These are phyloP conservation scores for Phaffomyces thermotolerans DNA, from an alignment of 805 yeast genomes.

Conservation along the genomic window DNA sequence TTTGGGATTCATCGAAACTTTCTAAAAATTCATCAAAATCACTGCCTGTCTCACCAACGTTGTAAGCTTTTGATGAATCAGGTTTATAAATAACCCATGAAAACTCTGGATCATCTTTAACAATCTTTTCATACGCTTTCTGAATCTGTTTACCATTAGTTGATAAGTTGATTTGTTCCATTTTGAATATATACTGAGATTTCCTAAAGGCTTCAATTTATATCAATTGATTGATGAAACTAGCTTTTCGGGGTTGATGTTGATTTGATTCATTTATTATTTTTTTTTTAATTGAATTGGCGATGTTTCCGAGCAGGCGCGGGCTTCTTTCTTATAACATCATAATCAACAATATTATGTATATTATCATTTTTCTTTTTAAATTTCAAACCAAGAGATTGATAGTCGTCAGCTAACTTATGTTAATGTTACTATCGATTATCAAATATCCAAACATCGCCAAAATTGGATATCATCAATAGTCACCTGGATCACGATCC, in stretches of 20 bases:
- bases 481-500: too few species aligned
- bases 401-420: too few species aligned
- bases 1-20: slow-evolving; percentile 77
- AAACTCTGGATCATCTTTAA: slow-evolving; percentile 61
- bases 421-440: too few species aligned
- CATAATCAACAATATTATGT: too few species aligned
- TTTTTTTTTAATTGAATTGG: not conserved
- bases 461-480: too few species aligned
- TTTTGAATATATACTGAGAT: not conserved
- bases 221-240: not conserved
- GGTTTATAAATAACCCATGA: slow-evolving; percentile 82
- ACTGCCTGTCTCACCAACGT: slow-evolving; percentile 43
- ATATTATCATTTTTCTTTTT: not conserved
- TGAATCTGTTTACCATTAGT: slow-evolving; percentile 73
- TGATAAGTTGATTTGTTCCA: slow-evolving; percentile 47
- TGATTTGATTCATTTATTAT: not conserved
- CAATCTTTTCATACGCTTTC: slow-evolving; percentile 68
- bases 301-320: not conserved
- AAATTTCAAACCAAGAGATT: too few species aligned
- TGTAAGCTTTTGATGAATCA: slow-evolving; percentile 40
- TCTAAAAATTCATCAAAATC: slow-evolving; percentile 71
- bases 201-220: not conserved
- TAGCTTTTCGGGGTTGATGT: not conserved
- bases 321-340: too few species aligned
- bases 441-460: too few species aligned